Conservation (phyloP, 257 asterid genomes). For the Jacaranda mimosifolia region DNA sequence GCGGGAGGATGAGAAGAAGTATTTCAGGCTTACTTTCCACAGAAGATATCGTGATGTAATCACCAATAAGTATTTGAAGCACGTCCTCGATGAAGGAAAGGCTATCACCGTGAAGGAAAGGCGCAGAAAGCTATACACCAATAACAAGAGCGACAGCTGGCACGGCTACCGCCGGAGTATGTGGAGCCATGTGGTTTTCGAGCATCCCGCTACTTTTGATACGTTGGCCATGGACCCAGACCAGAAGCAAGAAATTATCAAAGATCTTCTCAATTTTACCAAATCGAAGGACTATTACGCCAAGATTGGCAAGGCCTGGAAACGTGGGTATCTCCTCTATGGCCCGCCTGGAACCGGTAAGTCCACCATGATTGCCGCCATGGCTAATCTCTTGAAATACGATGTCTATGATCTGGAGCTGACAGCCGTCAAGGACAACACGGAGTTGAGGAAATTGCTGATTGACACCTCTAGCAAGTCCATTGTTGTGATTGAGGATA, state of each 20-base stretch:
- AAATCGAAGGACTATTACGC: slow-evolving; percentile 58
- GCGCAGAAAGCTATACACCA: slow-evolving; percentile 60
- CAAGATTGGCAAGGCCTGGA: slow-evolving; percentile 76
- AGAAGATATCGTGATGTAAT: slow-evolving; percentile 36
- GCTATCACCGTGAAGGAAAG: slow-evolving; percentile 54
- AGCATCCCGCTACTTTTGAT: slow-evolving; percentile 60
- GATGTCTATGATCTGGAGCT: slow-evolving; percentile 61
- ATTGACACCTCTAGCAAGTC: slow-evolving; percentile 60
- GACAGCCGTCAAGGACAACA: slow-evolving; percentile 60
- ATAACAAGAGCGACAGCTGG: slow-evolving; percentile 52
- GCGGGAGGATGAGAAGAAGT: slow-evolving; percentile 39
- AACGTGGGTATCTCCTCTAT: slow-evolving; percentile 58
- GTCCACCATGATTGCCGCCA: slow-evolving; percentile 71
- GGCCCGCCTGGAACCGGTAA: slow-evolving; percentile 68
- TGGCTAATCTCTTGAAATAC: slow-evolving; percentile 59
- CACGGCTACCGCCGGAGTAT: slow-evolving; percentile 35
- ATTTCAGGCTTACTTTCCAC: slow-evolving; percentile 46
- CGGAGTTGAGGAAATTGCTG: slow-evolving; percentile 54
- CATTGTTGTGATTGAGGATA: slow-evolving; percentile 62
- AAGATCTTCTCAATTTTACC: slow-evolving; percentile 53
- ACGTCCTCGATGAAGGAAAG: slow-evolving; percentile 58
- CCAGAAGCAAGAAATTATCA: slow-evolving; percentile 52
- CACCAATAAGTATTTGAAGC: slow-evolving; percentile 44
- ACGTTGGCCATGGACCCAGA: slow-evolving; percentile 64
- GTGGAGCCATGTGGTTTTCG: slow-evolving; percentile 66